These are phyloP conservation scores for Stachybotrys chlorohalonatus DNA, from an alignment of 2,329 filamentous ascomycete genomes.

Conservation along the genomic window DNA sequence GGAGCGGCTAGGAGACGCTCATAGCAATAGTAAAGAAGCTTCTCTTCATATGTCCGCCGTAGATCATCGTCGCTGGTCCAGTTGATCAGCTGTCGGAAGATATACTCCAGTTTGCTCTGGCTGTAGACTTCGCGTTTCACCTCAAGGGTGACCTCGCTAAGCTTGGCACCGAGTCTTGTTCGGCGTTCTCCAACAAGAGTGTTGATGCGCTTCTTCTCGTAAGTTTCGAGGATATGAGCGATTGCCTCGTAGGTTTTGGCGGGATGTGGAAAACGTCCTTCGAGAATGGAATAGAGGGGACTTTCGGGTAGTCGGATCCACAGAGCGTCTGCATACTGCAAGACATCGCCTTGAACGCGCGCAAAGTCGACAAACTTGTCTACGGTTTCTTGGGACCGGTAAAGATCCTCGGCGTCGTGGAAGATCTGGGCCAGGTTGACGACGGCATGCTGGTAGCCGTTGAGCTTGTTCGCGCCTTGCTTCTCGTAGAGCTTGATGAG, in stretches of 20 bases:
- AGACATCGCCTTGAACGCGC: conserved; percentile 59
- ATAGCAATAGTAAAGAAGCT: conserved; percentile 71
- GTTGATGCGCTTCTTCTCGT: conserved; percentile 86
- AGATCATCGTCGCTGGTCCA: conserved; percentile 85
- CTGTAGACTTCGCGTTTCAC: conserved; percentile 79
- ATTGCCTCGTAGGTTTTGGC: conserved; percentile 73
- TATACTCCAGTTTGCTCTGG: conserved; percentile 65
- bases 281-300: conserved; percentile 70
- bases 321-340: conserved; percentile 69
- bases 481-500: conserved; percentile 79
- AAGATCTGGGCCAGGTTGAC: conserved; percentile 69
- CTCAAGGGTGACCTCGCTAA: conserved; percentile 75
- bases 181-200: conserved; percentile 81
- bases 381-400: conserved; percentile 57
- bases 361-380: conserved; percentile 74
- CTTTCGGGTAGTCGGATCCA: conserved; percentile 70
- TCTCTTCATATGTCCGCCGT: conserved; percentile 81
- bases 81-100: conserved; percentile 79
- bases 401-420: conserved; percentile 53
- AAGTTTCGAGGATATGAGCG: conserved; percentile 72
- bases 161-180: conserved; percentile 74
- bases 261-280: conserved; percentile 75
- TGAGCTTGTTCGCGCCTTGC: conserved; percentile 59
- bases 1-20: conserved; percentile 66
- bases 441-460: conserved; percentile 65